Conservation (phyloP, 2,329 filamentous ascomycete genomes). For the Fusarium torreyae region DNA sequence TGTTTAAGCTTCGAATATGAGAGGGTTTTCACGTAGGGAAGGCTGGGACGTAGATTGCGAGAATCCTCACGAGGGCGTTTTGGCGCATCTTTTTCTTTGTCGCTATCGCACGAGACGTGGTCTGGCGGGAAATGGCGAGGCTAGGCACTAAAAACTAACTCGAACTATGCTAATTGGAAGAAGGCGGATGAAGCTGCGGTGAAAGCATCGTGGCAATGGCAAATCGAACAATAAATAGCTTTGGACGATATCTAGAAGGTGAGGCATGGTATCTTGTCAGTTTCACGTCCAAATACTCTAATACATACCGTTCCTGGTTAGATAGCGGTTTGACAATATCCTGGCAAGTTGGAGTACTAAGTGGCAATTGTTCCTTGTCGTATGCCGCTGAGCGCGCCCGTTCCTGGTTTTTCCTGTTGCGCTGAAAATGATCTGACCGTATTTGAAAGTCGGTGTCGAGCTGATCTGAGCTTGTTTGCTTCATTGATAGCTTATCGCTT, state of each 20-base stretch:
- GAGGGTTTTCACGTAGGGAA: slow-evolving; percentile 16
- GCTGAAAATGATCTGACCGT: slow-evolving; percentile 12
- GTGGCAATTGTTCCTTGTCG: slow-evolving; percentile 15
- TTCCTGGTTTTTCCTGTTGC: slow-evolving; percentile 12
- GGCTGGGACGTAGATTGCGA: slow-evolving; percentile 7
- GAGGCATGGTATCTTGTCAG: slow-evolving; percentile 36
- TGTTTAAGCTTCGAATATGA: slow-evolving; percentile 21
- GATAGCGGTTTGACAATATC: neutral
- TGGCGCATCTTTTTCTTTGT: slow-evolving; percentile 18
- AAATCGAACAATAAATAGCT: neutral
- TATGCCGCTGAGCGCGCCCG: slow-evolving; percentile 18
- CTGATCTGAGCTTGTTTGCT: slow-evolving; percentile 30
- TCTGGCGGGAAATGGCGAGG: slow-evolving; percentile 15
- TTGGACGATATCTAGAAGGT: slow-evolving; percentile 21
- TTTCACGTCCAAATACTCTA: slow-evolving; percentile 19
- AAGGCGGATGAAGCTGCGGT: slow-evolving; percentile 16
- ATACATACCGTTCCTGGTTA: slow-evolving; percentile 42
- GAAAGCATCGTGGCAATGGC: slow-evolving; percentile 13
- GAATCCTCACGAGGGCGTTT: slow-evolving; percentile 28
- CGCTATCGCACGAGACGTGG: slow-evolving; percentile 18
- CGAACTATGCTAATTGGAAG: slow-evolving; percentile 32
- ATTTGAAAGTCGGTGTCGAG: slow-evolving; percentile 46
- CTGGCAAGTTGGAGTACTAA: slow-evolving; percentile 7
- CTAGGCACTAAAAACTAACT: slow-evolving; percentile 28
- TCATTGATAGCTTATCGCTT: slow-evolving; percentile 16